A percentile compares a stretch with the other conserved stretches of the same genome.
Conservation (phyloP, 441 rosid species). For the Adansonia gregorii region DNA sequence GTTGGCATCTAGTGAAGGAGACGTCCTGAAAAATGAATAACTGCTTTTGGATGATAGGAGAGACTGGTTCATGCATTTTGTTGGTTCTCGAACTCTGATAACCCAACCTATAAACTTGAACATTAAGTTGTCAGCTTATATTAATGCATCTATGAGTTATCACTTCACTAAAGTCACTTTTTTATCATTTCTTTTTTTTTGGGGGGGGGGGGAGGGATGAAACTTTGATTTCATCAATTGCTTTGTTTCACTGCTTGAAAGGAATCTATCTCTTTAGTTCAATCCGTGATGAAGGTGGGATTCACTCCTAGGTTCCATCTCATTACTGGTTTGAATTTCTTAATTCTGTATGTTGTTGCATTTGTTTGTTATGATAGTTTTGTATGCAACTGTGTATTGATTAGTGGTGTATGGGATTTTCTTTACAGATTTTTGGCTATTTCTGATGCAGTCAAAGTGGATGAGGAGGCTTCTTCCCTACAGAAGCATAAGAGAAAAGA, state of each 20-base stretch:
- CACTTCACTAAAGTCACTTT: neutral
- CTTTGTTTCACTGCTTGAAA: neutral
- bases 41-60: constrained; percentile 10
- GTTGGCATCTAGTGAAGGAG: constrained; percentile 1
- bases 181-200: neutral
- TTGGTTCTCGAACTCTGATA: neutral
- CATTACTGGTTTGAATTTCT: neutral
- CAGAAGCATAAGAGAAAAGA: constrained; percentile 41
- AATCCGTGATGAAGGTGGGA: neutral
- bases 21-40: neutral
- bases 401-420: constrained; percentile 7
- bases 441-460: constrained; percentile 48
- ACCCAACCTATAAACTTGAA: neutral
- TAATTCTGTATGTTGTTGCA: neutral
- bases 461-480: constrained; percentile 39
- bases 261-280: constrained; percentile 4
- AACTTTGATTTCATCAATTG: neutral
- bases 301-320: constrained; percentile 6
- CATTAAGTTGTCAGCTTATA: neutral
- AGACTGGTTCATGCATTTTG: neutral
- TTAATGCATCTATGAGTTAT: neutral
- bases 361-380: neutral
- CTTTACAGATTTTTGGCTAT: constrained; percentile 56
- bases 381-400: constrained; percentile 16
- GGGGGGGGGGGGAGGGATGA: no score